A percentile compares a stretch with the other conserved stretches of the same genome.
Evolutionary conservation across 2,329 filamentous ascomycete species (phyloP).

Genomic region (Penicillium polonicum): DNA sequence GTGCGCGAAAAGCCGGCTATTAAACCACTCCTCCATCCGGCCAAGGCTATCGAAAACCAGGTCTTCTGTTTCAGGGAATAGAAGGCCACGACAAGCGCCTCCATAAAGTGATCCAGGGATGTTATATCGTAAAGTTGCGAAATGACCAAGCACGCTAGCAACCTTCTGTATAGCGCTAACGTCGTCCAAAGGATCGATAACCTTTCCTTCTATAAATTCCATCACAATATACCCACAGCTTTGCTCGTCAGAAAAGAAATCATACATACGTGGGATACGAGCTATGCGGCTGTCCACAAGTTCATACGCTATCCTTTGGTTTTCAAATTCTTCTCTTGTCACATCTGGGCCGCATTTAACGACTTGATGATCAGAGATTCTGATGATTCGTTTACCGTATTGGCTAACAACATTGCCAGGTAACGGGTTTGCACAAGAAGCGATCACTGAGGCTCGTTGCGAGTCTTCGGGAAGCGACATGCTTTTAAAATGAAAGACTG

Average conservation of each 20-base stretch:
- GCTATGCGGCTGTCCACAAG: conserved; percentile 15
- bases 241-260: conserved; percentile 16
- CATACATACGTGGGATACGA: conserved; percentile 19
- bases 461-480: not conserved
- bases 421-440: conserved; percentile 8
- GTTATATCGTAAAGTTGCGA: conserved; percentile 9
- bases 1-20: conserved; percentile 17
- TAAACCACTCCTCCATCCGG: conserved; percentile 22
- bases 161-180: conserved; percentile 9
- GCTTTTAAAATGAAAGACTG: not conserved
- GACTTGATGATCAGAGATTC: conserved; percentile 16
- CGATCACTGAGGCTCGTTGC: conserved; percentile 9
- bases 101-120: conserved; percentile 13
- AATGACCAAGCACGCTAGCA: conserved; percentile 15
- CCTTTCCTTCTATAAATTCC: conserved; percentile 21
- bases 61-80: conserved; percentile 22
- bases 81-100: conserved; percentile 14
- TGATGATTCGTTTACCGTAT: conserved; percentile 14
- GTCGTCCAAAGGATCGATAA: conserved; percentile 19
- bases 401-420: conserved; percentile 9
- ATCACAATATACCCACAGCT: conserved; percentile 23
- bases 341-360: conserved; percentile 17
- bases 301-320: conserved; percentile 14
- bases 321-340: conserved; percentile 13
- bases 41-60: conserved; percentile 15